Percentiles rank a stretch among this genome's conserved stretches.
These are phyloP conservation scores for Wickerhamomyces mucosus DNA, from an alignment of 805 yeast species.

Conservation along the genomic window DNA sequence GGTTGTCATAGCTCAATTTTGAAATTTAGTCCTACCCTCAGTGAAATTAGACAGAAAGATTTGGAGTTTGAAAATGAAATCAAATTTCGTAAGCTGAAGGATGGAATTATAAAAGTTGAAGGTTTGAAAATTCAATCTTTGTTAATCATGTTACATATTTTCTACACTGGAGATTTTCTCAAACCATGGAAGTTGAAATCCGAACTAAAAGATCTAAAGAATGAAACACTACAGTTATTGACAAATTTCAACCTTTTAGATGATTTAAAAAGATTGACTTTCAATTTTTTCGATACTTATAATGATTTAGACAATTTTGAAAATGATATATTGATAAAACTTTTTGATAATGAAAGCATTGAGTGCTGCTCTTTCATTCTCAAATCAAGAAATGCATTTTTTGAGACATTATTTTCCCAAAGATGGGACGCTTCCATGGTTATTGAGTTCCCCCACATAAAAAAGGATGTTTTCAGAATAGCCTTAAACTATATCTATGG, in stretches of 20 bases:
- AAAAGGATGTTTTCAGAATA: slow-evolving; percentile 33
- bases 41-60: slow-evolving; percentile 1
- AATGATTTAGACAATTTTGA: slow-evolving; percentile 4
- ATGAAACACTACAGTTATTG: slow-evolving; percentile 6
- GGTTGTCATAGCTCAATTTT: slow-evolving; percentile 23
- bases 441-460: slow-evolving; percentile 36
- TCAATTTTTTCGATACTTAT: slow-evolving; percentile 3
- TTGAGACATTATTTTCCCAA: slow-evolving; percentile 45
- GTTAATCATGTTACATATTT: slow-evolving; percentile 34
- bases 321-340: slow-evolving; percentile 33
- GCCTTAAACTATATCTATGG: slow-evolving; percentile 55
- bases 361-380: slow-evolving; percentile 43
- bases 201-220: slow-evolving; percentile 4
- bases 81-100: slow-evolving; percentile 4
- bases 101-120: slow-evolving; percentile 16
- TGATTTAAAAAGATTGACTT: slow-evolving; percentile 8
- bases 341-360: slow-evolving; percentile 36
- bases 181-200: slow-evolving; percentile 34
- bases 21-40: slow-evolving; percentile 24
- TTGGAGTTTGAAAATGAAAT: slow-evolving; percentile 9
- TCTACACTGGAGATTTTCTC: slow-evolving; percentile 38
- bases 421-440: slow-evolving; percentile 36
- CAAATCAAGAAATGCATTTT: slow-evolving; percentile 49
- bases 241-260: slow-evolving; percentile 8
- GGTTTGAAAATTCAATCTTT: slow-evolving; percentile 17